A percentile compares a stretch with the other conserved stretches of the same genome.
Evolutionary conservation across 1,284 basidiomycete genomes (phyloP).

Genomic region (Moesziomyces antarcticus): DNA sequence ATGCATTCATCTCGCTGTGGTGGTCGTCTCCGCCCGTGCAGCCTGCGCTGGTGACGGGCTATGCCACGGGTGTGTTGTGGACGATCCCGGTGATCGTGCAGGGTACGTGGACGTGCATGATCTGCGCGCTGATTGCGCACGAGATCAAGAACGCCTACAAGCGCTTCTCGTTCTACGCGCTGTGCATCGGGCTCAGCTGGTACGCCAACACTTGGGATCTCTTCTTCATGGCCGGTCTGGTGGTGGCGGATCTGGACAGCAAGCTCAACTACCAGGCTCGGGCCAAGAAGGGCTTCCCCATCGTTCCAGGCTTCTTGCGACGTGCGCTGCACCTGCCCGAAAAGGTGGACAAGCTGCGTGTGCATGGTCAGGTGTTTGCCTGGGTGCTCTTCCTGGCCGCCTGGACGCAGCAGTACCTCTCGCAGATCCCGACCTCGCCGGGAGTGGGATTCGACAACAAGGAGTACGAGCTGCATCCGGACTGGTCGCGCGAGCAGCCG

Average conservation of each 20-base stretch:
- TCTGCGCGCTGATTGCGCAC: constrained; percentile 56
- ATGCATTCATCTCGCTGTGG: constrained; percentile 59
- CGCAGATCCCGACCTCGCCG: constrained; percentile 25
- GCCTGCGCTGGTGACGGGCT: constrained; percentile 53
- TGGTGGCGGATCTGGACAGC: constrained; percentile 58
- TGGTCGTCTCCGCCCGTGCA: constrained; percentile 52
- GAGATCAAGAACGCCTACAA: constrained; percentile 60
- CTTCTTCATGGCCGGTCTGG: constrained; percentile 62
- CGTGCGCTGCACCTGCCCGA: constrained; percentile 30
- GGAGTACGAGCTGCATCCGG: constrained; percentile 52
- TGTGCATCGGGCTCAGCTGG: constrained; percentile 57
- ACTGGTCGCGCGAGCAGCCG: constrained; percentile 39
- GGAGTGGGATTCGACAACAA: constrained; percentile 37
- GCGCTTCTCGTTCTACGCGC: constrained; percentile 56
- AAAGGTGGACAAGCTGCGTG: constrained; percentile 30
- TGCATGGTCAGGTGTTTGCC: constrained; percentile 53
- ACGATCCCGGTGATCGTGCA: constrained; percentile 62
- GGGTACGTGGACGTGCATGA: constrained; percentile 55
- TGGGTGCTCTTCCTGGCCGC: constrained; percentile 57
- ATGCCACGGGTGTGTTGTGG: constrained; percentile 64
- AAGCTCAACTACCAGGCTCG: constrained; percentile 57
- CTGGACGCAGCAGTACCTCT: constrained; percentile 49
- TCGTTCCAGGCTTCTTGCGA: constrained; percentile 30
- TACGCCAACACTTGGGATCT: constrained; percentile 60
- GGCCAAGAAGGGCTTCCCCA: constrained; percentile 47